Evolutionary conservation across 208 protist species (phyloP).

Genomic region (Tritrichomonas musculus): DNA sequence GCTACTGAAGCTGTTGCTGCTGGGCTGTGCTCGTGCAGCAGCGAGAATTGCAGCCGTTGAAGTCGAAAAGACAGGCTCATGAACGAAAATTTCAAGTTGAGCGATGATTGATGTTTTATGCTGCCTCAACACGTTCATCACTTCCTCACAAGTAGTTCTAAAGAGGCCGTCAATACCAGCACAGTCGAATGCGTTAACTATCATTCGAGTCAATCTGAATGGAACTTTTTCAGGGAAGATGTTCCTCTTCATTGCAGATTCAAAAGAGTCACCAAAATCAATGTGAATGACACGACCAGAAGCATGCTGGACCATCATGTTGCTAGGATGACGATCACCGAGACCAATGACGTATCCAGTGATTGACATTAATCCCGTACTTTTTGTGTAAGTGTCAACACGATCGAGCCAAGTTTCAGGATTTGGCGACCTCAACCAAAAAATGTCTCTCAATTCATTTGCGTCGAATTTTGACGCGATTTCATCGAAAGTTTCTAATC

Average conservation of each 20-base stretch:
- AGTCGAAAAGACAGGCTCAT: background rate
- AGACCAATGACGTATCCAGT: background rate
- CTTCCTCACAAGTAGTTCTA: background rate
- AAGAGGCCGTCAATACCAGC: background rate
- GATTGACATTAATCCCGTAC: background rate
- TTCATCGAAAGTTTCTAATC: background rate
- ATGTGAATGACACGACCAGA: background rate
- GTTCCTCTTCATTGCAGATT: background rate
- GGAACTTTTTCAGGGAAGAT: slow-evolving; percentile 47
- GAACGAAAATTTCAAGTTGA: background rate
- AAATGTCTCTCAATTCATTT: background rate
- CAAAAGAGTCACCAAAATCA: slow-evolving; percentile 12
- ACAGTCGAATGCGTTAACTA: background rate
- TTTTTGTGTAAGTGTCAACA: background rate
- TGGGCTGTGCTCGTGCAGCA: background rate
- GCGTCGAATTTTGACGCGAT: background rate
- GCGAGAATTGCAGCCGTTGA: background rate
- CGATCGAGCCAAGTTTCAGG: background rate
- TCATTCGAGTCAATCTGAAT: background rate
- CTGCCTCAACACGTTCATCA: background rate
- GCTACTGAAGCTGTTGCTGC: background rate
- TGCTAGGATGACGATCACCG: background rate
- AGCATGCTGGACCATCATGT: background rate
- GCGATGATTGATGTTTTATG: background rate
- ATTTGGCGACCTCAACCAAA: background rate